Percentiles rank a stretch among this genome's conserved stretches.
These are phyloP conservation scores for Filobasidium uniguttulatum DNA, from an alignment of 1,284 basidiomycete genomes.

Conservation along the genomic window DNA sequence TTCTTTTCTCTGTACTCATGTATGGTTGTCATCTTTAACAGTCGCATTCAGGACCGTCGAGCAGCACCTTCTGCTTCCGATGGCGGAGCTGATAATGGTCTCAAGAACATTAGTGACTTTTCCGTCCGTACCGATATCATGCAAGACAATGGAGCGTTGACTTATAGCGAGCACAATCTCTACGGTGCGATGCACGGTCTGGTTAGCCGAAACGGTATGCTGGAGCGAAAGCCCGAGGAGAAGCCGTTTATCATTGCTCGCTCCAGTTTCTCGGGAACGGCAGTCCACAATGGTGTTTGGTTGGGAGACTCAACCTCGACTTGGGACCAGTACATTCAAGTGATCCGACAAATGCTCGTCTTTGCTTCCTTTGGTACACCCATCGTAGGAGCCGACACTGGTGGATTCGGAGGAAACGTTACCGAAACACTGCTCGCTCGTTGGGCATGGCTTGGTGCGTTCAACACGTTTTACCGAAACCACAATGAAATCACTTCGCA, in stretches of 20 bases:
- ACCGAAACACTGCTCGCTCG: constrained; percentile 67
- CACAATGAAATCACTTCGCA: constrained; percentile 23
- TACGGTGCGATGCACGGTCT: constrained; percentile 59
- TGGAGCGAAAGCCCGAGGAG: constrained; percentile 46
- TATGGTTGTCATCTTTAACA: background rate
- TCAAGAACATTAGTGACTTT: constrained; percentile 23
- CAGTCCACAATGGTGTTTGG: constrained; percentile 6
- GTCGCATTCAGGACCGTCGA: constrained; percentile 18
- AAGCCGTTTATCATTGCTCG: constrained; percentile 56
- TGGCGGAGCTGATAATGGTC: constrained; percentile 14
- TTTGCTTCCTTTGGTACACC: constrained; percentile 30
- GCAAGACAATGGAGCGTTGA: constrained; percentile 49
- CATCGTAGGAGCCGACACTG: constrained; percentile 61
- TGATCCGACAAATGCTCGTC: constrained; percentile 12
- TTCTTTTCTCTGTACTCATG: background rate
- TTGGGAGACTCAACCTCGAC: constrained; percentile 39
- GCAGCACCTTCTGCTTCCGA: constrained; percentile 15
- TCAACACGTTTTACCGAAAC: constrained; percentile 33
- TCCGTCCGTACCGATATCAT: constrained; percentile 40
- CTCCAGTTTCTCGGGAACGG: constrained; percentile 51
- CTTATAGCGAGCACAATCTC: constrained; percentile 52
- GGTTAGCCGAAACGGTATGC: constrained; percentile 49
- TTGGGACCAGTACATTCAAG: constrained; percentile 45
- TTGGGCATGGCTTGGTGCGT: constrained; percentile 64
- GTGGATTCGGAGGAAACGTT: constrained; percentile 48